Base-by-base conservation (phyloP, 83 land plant genomes). In the Picea abies region DNA sequence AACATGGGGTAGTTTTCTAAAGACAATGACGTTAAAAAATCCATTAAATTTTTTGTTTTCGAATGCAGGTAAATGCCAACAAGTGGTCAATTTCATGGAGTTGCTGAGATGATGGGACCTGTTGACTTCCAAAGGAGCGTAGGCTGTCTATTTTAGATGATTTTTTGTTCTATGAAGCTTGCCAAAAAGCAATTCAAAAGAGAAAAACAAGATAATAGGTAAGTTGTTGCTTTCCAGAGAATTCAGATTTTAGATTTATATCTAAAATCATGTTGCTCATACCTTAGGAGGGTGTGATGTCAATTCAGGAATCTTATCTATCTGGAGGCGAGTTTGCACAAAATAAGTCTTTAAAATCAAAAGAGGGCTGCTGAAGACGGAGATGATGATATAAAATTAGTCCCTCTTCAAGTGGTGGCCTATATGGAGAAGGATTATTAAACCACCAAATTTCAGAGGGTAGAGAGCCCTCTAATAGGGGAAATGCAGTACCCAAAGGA, bases 31-130 rank as follows among this genome's bases (percentile, higher is more conserved):
- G 15, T 8, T 44, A 17, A 4, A 44, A 26, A 66, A 8, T 22
- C 29, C 16, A 25, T 66, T 66, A 25, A 66, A 22, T 66, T 22
- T 66, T 3, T 2, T 66, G 22, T 22, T 66, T 26, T 22, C 22
- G 23, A 66, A 5, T 66, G 29, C 69, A 89, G 90, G 90, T 89
- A 12, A 89, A 89, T 79, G 83, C 89, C 37, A 89, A 88, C 89
- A 49, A 89, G 90, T 80, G 90, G 90, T 19, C 90, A 89, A 66
- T 89, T 89, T 61, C 84, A 86, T 58, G 90, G 90, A 20, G 86
- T 86, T 61, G 90, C 89, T 20, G 89, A 89, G 83, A 89, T 89
- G 90, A 64, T 63, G 20, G 90, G 90, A 4, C 84, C 86, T 44
- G 88, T 89, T 12, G 90, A 89, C 85, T 89, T 89, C 49, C 70